Conservation (phyloP, 208 protist species). For the Strigomonas culicis region DNA sequence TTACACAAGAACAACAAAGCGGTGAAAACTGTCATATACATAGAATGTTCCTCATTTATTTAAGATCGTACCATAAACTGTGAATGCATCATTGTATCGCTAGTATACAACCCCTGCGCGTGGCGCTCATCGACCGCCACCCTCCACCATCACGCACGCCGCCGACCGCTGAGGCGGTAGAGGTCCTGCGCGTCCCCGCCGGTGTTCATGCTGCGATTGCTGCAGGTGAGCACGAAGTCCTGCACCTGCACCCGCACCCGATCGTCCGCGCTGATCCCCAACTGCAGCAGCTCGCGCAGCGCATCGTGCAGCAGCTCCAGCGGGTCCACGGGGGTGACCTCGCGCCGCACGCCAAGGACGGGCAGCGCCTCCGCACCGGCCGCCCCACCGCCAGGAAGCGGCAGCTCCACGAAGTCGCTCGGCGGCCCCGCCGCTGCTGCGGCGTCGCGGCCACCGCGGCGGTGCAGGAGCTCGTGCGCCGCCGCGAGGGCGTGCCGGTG, state of each 20-base stretch:
- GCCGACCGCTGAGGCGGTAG: no score
- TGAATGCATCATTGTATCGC: no score
- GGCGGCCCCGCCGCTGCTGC: not conserved
- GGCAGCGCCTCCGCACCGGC: constrained; percentile 4
- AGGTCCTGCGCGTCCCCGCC: not conserved
- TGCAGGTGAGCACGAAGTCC: constrained; percentile 82
- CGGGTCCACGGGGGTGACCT: constrained; percentile 32
- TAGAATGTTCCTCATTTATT: no score
- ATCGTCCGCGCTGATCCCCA: not conserved
- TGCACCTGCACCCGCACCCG: constrained; percentile 52
- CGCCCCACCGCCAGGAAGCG: not conserved
- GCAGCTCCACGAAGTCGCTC: not conserved
- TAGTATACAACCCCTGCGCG: no score
- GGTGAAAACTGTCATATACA: no score
- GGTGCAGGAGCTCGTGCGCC: not conserved
- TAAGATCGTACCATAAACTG: no score
- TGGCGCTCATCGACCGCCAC: no score
- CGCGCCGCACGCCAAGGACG: constrained; percentile 34
- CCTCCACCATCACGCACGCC: no score
- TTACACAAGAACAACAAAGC: no score
- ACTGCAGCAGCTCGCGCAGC: constrained; percentile 13
- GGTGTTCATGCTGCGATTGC: constrained; percentile 58
- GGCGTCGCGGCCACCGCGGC: no score
- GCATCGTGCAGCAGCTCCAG: constrained; percentile 50
- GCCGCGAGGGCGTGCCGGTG: not conserved